Evolutionary conservation across 1,284 basidiomycete genomes (phyloP).

Genomic region (Pterulicium gracile): DNA sequence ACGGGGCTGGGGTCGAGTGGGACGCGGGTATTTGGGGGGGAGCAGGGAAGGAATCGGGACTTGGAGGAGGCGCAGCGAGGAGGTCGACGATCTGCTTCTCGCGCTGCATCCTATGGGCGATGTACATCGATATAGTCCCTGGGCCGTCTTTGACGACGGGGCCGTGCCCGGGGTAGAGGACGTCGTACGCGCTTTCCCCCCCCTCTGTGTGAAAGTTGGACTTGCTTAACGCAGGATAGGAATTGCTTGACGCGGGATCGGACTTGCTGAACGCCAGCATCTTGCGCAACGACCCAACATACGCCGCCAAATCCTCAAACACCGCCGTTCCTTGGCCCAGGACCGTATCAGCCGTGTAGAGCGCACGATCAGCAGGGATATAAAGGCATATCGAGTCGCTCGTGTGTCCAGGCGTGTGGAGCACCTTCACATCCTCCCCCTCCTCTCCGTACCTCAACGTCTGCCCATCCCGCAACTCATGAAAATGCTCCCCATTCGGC

Average conservation of each 20-base stretch:
- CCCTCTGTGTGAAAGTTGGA: no score
- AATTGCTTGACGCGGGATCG: conserved; percentile 17
- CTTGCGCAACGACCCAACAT: conserved; percentile 60
- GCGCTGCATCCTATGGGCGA: conserved; percentile 73
- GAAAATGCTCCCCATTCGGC: conserved; percentile 31
- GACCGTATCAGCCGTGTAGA: conserved; percentile 88
- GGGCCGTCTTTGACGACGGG: conserved; percentile 56
- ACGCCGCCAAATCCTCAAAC: conserved; percentile 76
- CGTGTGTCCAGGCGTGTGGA: conserved; percentile 91
- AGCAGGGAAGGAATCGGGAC: no score
- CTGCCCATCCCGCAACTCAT: conserved; percentile 48
- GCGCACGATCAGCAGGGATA: conserved; percentile 47
- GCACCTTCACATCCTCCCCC: conserved; percentile 33
- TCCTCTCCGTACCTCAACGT: conserved; percentile 2
- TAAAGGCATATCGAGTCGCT: conserved; percentile 74
- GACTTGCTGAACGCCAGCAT: conserved; percentile 34
- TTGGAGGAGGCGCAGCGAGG: conserved; percentile 28
- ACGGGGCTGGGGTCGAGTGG: conserved; percentile 9
- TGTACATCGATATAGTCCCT: conserved; percentile 60
- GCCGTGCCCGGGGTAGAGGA: conserved; percentile 84
- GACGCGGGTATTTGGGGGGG: no score
- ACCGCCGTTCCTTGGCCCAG: conserved; percentile 87
- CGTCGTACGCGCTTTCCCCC: conserved; percentile 29
- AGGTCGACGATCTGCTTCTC: conserved; percentile 71
- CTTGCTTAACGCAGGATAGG: no score